Conservation (phyloP, 2,329 filamentous ascomycete species). For the Beauveria varroae region DNA sequence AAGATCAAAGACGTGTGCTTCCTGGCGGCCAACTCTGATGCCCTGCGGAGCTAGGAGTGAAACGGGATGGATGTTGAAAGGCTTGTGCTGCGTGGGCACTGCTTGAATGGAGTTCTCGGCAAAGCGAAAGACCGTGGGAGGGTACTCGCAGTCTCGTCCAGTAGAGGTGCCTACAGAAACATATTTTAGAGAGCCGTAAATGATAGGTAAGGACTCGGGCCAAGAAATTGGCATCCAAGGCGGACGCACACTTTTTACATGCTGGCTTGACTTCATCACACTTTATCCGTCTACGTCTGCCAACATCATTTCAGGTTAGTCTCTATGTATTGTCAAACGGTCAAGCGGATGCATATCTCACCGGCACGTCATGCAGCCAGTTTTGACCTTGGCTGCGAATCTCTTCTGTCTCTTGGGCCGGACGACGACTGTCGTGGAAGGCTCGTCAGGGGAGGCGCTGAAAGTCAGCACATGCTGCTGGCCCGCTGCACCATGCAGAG, state of each 20-base stretch:
- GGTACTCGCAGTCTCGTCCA: neutral
- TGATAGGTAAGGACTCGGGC: neutral
- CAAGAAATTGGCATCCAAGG: neutral
- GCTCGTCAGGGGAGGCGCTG: neutral
- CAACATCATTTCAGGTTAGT: neutral
- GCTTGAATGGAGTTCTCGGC: neutral
- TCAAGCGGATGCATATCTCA: neutral
- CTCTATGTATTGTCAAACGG: no score
- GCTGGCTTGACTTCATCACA: slow-evolving; percentile 8
- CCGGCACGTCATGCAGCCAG: slow-evolving; percentile 10
- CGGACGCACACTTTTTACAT: neutral
- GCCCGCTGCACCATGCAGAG: neutral
- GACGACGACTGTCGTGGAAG: neutral
- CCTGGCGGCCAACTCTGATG: neutral
- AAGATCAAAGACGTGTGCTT: neutral
- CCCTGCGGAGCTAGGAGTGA: neutral
- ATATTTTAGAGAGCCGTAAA: neutral
- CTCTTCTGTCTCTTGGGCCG: neutral
- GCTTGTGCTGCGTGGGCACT: neutral
- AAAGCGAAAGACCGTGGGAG: neutral
- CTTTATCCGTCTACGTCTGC: slow-evolving; percentile 3
- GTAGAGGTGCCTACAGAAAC: neutral
- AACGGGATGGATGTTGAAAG: neutral
- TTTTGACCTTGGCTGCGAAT: slow-evolving; percentile 2
- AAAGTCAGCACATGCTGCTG: neutral